A percentile compares a stretch with the other conserved stretches of the same genome.
phyloP scores from a whole-genome alignment of 164 flowering plant species.

The Kalanchoe fedtschenkoi region DNA sequence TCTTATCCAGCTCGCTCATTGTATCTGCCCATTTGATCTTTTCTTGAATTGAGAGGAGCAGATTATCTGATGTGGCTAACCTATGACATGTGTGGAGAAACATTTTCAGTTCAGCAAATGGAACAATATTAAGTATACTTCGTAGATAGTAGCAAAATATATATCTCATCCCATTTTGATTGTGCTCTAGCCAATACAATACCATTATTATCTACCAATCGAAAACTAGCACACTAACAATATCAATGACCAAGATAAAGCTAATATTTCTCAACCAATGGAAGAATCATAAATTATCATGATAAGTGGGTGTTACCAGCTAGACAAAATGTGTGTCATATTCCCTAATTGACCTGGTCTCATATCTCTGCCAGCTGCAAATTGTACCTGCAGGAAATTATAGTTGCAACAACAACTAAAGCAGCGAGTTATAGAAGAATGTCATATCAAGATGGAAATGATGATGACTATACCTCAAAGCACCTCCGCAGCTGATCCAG shows the following conservation, averaged over 20 bases:
- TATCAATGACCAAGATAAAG: background rate
- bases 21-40: conserved; percentile 94
- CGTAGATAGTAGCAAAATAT: background rate
- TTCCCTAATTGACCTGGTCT: conserved; percentile 78
- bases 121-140: background rate
- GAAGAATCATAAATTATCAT: background rate
- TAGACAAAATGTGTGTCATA: conserved; percentile 71
- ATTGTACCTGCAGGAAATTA: conserved; percentile 63
- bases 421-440: background rate
- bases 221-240: background rate
- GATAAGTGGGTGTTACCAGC: conserved; percentile 45
- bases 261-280: background rate
- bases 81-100: conserved; percentile 20
- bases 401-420: background rate
- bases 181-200: background rate
- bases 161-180: background rate
- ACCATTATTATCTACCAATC: background rate
- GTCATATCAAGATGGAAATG: background rate
- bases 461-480: conserved; percentile 62
- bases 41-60: conserved; percentile 79
- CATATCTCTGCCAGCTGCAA: conserved; percentile 97
- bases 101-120: background rate
- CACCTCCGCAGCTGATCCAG: conserved; percentile 88
- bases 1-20: conserved; percentile 70
- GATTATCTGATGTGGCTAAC: conserved; percentile 76